Percentiles rank a stretch among this genome's conserved stretches.
These are phyloP conservation scores for Debaryomyces coudertii DNA, from an alignment of 1,139 yeast genomes.

Conservation along the genomic window DNA sequence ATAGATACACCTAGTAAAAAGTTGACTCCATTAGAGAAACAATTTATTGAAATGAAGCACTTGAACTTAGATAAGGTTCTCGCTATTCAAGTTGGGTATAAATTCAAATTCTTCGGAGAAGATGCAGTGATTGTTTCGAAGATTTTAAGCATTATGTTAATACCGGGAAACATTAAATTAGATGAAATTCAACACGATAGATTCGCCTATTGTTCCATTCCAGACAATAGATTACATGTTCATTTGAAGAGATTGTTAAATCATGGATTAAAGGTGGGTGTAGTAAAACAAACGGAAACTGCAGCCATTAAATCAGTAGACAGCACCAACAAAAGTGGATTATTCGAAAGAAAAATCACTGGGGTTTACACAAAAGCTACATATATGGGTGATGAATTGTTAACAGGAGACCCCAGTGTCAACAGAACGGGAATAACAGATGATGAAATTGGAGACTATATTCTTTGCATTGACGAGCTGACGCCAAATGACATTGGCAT, in stretches of 20 bases:
- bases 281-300: conserved; percentile 84
- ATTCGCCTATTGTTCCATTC: conserved; percentile 85
- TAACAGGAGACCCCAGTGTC: conserved; percentile 17
- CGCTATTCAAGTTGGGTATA: conserved; percentile 88
- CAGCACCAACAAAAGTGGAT: conserved; percentile 46
- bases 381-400: conserved; percentile 64
- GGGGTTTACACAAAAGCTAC: conserved; percentile 85
- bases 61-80: conserved; percentile 66
- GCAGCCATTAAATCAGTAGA: conserved; percentile 64
- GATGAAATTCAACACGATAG: conserved; percentile 56
- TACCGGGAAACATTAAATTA: conserved; percentile 57
- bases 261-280: conserved; percentile 75
- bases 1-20: conserved; percentile 11
- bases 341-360: conserved; percentile 71
- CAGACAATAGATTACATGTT: conserved; percentile 71
- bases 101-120: conserved; percentile 80
- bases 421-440: conserved; percentile 17
- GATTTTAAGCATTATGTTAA: conserved; percentile 68
- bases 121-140: conserved; percentile 76
- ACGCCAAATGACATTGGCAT: conserved; percentile 36
- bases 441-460: conserved; percentile 30
- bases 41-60: conserved; percentile 65
- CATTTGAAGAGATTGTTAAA: conserved; percentile 70
- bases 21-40: conserved; percentile 79
- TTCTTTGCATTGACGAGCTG: conserved; percentile 32